These are phyloP conservation scores for Pneumocystis carinii DNA, from an alignment of 1,139 yeast genomes.

Conservation along the genomic window DNA sequence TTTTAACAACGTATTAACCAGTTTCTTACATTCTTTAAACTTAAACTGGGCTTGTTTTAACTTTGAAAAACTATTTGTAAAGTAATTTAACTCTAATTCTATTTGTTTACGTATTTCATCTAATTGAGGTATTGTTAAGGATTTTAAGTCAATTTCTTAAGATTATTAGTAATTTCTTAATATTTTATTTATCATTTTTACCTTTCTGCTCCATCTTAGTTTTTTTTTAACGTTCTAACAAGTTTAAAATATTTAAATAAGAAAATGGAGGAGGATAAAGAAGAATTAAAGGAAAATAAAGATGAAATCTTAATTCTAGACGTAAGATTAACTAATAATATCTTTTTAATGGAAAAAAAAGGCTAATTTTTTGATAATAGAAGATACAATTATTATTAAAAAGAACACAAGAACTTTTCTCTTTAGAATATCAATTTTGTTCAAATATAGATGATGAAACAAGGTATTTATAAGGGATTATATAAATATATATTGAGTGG, in stretches of 20 bases:
- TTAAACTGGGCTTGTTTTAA: slow-evolving; percentile 69
- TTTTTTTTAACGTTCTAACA: not conserved
- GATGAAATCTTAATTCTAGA: not conserved
- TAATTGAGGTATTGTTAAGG: slow-evolving; percentile 69
- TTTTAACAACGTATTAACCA: slow-evolving; percentile 44
- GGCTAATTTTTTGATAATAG: not conserved
- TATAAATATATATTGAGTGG: not conserved
- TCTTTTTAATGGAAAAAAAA: not conserved
- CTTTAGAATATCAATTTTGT: not conserved
- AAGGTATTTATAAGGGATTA: not conserved
- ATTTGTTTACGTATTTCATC: slow-evolving; percentile 70
- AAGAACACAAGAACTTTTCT: not conserved
- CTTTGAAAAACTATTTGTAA: slow-evolving; percentile 72
- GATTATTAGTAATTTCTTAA: not conserved
- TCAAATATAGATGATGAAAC: not conserved
- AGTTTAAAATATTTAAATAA: not conserved
- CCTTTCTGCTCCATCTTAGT: not conserved
- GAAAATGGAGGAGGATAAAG: not conserved
- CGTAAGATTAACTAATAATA: not conserved
- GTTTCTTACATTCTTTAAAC: slow-evolving; percentile 64
- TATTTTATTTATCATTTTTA: not conserved
- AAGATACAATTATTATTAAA: not conserved
- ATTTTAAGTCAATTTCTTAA: slow-evolving; percentile 39
- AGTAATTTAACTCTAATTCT: slow-evolving; percentile 73
- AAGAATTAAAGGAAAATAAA: not conserved